Percentiles rank a stretch among this genome's conserved stretches.
Conservation (phyloP, 768 basidiomycete genomes). For the Rubroboletus pulcherrimus region DNA sequence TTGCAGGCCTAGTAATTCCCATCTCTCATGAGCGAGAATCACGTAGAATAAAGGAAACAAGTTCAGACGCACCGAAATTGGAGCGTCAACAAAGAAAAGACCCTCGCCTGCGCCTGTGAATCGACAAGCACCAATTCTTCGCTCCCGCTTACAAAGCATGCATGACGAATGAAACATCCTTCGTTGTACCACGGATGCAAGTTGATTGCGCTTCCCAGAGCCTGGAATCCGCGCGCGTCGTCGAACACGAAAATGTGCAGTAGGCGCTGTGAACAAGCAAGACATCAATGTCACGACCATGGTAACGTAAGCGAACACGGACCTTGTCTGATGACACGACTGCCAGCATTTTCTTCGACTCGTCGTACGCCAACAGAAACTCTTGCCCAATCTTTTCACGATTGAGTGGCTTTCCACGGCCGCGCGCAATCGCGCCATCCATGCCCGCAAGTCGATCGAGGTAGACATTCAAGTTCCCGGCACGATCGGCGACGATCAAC, state of each 20-base stretch:
- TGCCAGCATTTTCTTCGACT: constrained; percentile 45
- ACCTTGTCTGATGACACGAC: constrained; percentile 45
- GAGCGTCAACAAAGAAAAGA: constrained; percentile 53
- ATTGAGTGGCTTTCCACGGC: constrained; percentile 33
- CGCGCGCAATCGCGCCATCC: constrained; percentile 27
- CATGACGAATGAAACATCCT: constrained; percentile 27
- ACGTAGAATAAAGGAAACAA: background rate
- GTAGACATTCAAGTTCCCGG: constrained; percentile 36
- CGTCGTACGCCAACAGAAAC: constrained; percentile 49
- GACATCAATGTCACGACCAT: background rate
- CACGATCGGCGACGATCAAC: constrained; percentile 37
- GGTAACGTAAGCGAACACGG: background rate
- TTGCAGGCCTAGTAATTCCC: constrained; percentile 38
- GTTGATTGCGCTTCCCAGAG: constrained; percentile 38
- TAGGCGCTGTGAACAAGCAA: constrained; percentile 21
- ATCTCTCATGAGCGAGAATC: background rate
- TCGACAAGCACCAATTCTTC: constrained; percentile 56
- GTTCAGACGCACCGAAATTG: constrained; percentile 44
- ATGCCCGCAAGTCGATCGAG: constrained; percentile 35
- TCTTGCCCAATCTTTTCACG: constrained; percentile 46
- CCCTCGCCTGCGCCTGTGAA: constrained; percentile 37
- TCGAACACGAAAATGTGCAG: constrained; percentile 48
- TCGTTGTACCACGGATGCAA: constrained; percentile 42
- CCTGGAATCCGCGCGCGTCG: constrained; percentile 41
- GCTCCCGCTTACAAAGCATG: constrained; percentile 44